Conservation (phyloP, 768 basidiomycete genomes). For the Fibroporia radiculosa region DNA sequence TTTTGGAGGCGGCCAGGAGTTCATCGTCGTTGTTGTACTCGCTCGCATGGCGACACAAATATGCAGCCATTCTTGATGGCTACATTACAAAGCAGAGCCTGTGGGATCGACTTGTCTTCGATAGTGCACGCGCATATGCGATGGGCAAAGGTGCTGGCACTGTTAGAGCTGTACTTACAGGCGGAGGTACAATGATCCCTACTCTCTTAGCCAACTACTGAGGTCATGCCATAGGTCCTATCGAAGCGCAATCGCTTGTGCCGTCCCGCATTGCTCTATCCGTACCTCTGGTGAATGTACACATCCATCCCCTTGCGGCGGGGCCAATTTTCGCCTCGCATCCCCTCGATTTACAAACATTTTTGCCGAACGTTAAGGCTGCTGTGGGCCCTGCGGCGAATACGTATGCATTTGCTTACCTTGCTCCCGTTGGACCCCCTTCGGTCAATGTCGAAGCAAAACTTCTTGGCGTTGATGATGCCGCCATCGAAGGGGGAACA, state of each 20-base stretch:
- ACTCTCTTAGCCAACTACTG: conserved; percentile 4
- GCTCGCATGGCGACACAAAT: conserved; percentile 74
- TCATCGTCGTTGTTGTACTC: conserved; percentile 42
- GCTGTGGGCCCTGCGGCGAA: conserved; percentile 18
- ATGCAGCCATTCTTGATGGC: conserved; percentile 60
- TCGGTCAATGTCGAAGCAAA: conserved; percentile 81
- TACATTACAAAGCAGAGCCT: conserved; percentile 69
- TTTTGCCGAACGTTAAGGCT: conserved; percentile 28
- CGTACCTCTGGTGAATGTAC: conserved; percentile 62
- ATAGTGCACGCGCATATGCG: conserved; percentile 50
- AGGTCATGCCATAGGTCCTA: conserved; percentile 30
- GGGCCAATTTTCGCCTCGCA: conserved; percentile 81
- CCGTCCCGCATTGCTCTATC: conserved; percentile 70
- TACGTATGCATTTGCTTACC: conserved; percentile 30
- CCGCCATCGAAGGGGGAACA: conserved; percentile 50
- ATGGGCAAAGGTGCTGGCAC: conserved; percentile 55
- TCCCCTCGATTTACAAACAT: conserved; percentile 77
- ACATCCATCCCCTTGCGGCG: conserved; percentile 52
- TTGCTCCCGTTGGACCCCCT: conserved; percentile 66
- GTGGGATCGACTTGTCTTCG: conserved; percentile 81
- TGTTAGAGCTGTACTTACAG: conserved; percentile 61
- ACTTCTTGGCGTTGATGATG: conserved; percentile 63
- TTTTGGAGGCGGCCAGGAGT: conserved; percentile 47
- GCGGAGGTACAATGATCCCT: conserved; percentile 72
- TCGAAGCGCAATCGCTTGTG: conserved; percentile 43